phyloP scores from a whole-genome alignment of 768 basidiomycete species.

The Tricholoma furcatifolium region DNA sequence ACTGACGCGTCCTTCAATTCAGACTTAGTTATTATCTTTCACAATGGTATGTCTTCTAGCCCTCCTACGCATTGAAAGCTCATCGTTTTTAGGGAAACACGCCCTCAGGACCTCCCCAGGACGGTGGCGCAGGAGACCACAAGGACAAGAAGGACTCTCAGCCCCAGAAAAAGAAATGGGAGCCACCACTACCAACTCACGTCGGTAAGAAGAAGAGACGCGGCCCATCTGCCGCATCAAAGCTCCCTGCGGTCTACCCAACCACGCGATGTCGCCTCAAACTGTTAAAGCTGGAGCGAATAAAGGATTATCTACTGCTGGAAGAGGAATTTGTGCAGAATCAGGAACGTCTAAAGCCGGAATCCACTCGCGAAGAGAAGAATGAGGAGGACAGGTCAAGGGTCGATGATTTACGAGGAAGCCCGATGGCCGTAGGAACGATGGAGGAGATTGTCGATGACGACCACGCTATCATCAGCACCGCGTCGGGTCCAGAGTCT shows the following conservation, averaged over 20 bases:
- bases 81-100: slow-evolving; percentile 59
- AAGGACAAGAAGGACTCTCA: slow-evolving; percentile 53
- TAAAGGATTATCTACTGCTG: slow-evolving; percentile 95
- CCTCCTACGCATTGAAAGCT: background rate
- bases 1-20: slow-evolving; percentile 49
- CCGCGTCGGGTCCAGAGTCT: slow-evolving; percentile 91
- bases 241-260: slow-evolving; percentile 90
- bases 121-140: slow-evolving; percentile 31
- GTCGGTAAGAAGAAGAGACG: slow-evolving; percentile 96
- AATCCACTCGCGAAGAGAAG: slow-evolving; percentile 88
- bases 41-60: slow-evolving; percentile 21
- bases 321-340: slow-evolving; percentile 95
- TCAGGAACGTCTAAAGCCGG: slow-evolving; percentile 87
- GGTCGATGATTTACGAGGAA: slow-evolving; percentile 93
- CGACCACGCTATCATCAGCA: slow-evolving; percentile 98
- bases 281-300: slow-evolving; percentile 94
- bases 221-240: slow-evolving; percentile 88
- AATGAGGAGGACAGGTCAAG: slow-evolving; percentile 92
- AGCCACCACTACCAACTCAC: slow-evolving; percentile 94
- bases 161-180: slow-evolving; percentile 91
- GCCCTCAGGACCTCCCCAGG: slow-evolving; percentile 58
- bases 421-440: slow-evolving; percentile 97
- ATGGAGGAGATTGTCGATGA: slow-evolving; percentile 98
- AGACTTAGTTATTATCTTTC: slow-evolving; percentile 4
- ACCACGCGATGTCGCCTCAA: slow-evolving; percentile 95